Base-by-base conservation (phyloP, 2,329 filamentous ascomycete species). In the Huntiella savannae region DNA sequence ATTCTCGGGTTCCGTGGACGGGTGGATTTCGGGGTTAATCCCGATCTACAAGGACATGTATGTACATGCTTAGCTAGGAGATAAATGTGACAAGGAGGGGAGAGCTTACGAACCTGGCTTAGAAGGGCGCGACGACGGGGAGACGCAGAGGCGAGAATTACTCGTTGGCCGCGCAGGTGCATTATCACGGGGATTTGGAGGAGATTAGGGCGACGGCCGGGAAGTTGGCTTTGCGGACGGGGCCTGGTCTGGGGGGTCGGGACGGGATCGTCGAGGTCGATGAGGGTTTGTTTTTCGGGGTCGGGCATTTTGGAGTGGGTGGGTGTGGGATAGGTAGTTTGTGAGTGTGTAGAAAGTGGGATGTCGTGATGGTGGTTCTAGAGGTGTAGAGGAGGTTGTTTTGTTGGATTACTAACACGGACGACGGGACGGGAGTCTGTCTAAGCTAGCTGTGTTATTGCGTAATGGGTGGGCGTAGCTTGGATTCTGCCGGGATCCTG, bases 141-240 rank as follows among this genome's bases (percentile, higher is more conserved):
- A 1, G 87, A 95, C 15, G 82, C 77, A 2, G 87, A 95, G 45
- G 91, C 91, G 22, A 98, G 78, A 54, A 98, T 82, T 4, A 94
- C 77, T 52, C 88, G 73, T 60, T 82, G 84, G 46, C 73, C 73
- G 56, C 81, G 77, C 52, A 98, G 73, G 56, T 79, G 69, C 55
- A 73, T 74, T 49, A 98, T 67, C 47, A 86, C 78, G 12, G 88
- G 87, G 13, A 96, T 70, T 51, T 84, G 72, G 51, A 96, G 73
- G 1, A 82, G 82, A 38, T 73, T 67, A 5, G 76, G 75, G 11
- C 68, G 68, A 46, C 66, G 66, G 45, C 62, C 54, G n/a, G 64
- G 62, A 8, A 28, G 22, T 7, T 7, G 22, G 22, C 22, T 28
- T 28, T 28, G 22, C n/a, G 35, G 35, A 16, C 40, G 39, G 32